Conservation (phyloP, 805 yeast species). For the Wickerhamia fluorescens region DNA sequence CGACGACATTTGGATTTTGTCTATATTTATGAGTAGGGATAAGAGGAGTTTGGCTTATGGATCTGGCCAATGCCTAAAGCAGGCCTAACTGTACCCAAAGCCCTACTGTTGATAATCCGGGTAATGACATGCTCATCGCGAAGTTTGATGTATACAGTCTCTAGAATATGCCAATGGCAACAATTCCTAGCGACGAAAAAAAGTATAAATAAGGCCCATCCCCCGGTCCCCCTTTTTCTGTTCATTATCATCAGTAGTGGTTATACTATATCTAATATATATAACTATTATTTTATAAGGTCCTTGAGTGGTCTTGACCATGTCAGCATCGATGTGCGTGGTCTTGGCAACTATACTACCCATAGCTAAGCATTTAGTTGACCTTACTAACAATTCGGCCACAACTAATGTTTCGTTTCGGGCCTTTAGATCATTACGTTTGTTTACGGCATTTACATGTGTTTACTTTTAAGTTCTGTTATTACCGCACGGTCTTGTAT, state of each 20-base stretch:
- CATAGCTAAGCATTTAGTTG: conserved; percentile 61
- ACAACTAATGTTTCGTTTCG: conserved; percentile 71
- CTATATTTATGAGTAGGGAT: neutral
- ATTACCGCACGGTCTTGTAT: conserved; percentile 4
- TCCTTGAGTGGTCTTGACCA: conserved; percentile 35
- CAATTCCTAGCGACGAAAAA: too few species aligned
- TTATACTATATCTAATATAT: conserved; percentile 66
- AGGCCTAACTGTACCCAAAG: conserved; percentile 1
- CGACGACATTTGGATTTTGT: conserved; percentile 5
- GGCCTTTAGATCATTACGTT: conserved; percentile 52
- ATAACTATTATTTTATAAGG: conserved; percentile 48
- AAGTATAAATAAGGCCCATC: conserved; percentile 22
- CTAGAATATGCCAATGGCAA: too few species aligned
- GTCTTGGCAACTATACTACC: conserved; percentile 8
- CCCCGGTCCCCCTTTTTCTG: conserved; percentile 28
- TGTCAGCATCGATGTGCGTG: conserved; percentile 9
- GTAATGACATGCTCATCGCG: too few species aligned
- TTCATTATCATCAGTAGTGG: conserved; percentile 67
- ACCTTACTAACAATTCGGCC: conserved; percentile 68
- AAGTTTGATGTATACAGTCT: too few species aligned
- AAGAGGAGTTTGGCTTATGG: too few species aligned
- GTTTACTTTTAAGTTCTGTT: conserved; percentile 27
- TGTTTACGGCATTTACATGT: conserved; percentile 25
- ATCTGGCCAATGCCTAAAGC: neutral
- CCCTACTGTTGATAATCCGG: too few species aligned